phyloP scores from a whole-genome alignment of 768 basidiomycete species.

The Lyophyllum atratum region DNA sequence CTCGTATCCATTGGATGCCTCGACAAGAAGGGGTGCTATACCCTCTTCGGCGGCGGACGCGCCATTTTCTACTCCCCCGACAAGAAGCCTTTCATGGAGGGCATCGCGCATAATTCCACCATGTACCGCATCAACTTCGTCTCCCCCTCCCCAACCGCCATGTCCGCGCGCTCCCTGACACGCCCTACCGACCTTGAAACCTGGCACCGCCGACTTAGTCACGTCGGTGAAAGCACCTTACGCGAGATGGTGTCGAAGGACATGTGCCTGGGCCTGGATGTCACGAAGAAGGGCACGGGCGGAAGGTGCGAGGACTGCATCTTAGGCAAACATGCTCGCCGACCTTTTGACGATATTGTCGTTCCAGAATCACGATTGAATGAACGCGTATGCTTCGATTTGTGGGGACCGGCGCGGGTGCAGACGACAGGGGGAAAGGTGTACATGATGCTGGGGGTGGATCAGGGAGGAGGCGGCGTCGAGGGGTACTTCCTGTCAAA shows the following conservation, averaged over 20 bases:
- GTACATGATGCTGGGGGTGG: not conserved
- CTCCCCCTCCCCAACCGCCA: not conserved
- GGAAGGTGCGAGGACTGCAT: constrained; percentile 1
- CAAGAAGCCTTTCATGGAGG: not conserved
- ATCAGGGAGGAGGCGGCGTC: not conserved
- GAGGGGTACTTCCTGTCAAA: not conserved
- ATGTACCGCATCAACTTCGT: not conserved
- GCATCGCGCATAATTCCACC: not conserved
- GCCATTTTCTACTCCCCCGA: not conserved
- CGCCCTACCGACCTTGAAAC: not conserved
- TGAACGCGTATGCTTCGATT: not conserved
- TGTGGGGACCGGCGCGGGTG: not conserved
- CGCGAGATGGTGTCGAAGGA: not conserved
- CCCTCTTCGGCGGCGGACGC: not conserved
- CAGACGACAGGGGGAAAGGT: not conserved
- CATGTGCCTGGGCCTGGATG: not conserved
- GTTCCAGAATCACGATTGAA: not conserved
- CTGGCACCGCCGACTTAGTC: not conserved
- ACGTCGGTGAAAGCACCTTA: not conserved
- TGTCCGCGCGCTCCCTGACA: not conserved
- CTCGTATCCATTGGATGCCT: constrained; percentile 8
- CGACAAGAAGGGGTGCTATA: not conserved
- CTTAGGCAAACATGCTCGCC: not conserved
- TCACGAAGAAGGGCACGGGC: not conserved
- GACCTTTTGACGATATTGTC: not conserved